Evolutionary conservation across 352 stramenopile species (phyloP), one percentile per base, ranked within the genome.

Genomic region (Peronospora farinosa): DNA sequence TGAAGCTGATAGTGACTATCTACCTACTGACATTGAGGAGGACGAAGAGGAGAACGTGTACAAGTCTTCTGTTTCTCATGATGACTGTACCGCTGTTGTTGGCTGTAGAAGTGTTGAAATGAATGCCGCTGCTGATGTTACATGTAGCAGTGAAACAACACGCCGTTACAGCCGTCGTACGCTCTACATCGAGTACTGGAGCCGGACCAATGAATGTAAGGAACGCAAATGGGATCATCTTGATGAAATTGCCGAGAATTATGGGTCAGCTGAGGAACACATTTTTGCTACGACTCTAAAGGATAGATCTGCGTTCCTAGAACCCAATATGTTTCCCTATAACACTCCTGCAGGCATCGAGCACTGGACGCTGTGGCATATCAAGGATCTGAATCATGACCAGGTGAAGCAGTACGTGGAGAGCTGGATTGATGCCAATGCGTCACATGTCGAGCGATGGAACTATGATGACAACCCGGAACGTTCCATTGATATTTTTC

Each of bases 311-410:
- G 77, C 82, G 45, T 87, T 66, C 51, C 66, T 93, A 60, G 83
- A 93, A 56, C 83, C 83, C 32, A 93, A 93, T 45, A 93, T 93
- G 83, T 93, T 93, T 80, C 83, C 83, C 21, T 93, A 93, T 80
- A 67, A 86, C 58, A 93, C 83, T 39, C 83, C 83, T 51, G 68
- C 72, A 78, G 83, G 80, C 61, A 93, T 93, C 55, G 80, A 92
- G 60, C 83, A 93, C 65, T 93, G 79, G 79, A 93, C 83, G 52
- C 53, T 93, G 59, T 93, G 83, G 83, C 81, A 90, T 57, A 45
- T 85, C 11, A 69, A 80, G 40, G 80, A 93, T 30, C 57, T 93
- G 32, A 72, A 63, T 45, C 79, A 92, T 54, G 67, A 82, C 42
- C 75, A 91, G 51, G 82, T 93, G 56, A 88, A 93, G 54, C 75